A percentile compares a stretch with the other conserved stretches of the same genome.
Conservation (phyloP, 2,329 filamentous ascomycete genomes). For the Volutella citrinella region DNA sequence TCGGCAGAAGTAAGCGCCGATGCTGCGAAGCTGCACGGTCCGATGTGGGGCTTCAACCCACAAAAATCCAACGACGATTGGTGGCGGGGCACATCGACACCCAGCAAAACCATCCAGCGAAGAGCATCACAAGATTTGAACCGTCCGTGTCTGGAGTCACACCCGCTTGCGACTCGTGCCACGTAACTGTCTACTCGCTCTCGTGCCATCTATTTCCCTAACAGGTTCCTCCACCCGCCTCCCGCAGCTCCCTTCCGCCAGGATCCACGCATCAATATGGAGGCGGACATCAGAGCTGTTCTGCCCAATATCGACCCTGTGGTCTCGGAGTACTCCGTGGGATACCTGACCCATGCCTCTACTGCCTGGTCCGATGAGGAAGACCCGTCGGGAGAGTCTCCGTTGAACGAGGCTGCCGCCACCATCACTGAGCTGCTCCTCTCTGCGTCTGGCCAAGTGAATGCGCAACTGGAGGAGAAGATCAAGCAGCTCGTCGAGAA, state of each 20-base stretch:
- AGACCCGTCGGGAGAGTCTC: constrained; percentile 67
- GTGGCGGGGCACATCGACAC: constrained; percentile 19
- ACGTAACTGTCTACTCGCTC: too few relatives aligned
- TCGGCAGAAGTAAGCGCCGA: constrained; percentile 16
- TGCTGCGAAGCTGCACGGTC: constrained; percentile 6
- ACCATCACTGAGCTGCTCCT: constrained; percentile 85
- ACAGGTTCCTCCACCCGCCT: constrained; percentile 1
- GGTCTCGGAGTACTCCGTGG: constrained; percentile 87
- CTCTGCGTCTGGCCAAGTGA: constrained; percentile 86
- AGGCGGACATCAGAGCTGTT: constrained; percentile 79
- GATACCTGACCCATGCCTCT: constrained; percentile 91
- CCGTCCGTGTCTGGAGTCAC: neutral
- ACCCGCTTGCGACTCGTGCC: constrained; percentile 1
- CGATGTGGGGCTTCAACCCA: constrained; percentile 16
- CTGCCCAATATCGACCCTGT: constrained; percentile 86
- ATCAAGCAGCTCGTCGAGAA: constrained; percentile 84
- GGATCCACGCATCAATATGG: constrained; percentile 55
- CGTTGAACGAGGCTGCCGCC: constrained; percentile 78
- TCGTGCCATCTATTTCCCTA: neutral
- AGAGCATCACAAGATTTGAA: constrained; percentile 10
- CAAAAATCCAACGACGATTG: constrained; percentile 24
- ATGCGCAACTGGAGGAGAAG: constrained; percentile 67
- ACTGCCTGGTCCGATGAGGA: constrained; percentile 74
- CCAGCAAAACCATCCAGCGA: constrained; percentile 15
- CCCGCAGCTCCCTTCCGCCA: constrained; percentile 1